Evolutionary conservation across 129 eudicot species (phyloP), one percentile per base, ranked within the genome.

Genomic region (Centella asiatica): DNA sequence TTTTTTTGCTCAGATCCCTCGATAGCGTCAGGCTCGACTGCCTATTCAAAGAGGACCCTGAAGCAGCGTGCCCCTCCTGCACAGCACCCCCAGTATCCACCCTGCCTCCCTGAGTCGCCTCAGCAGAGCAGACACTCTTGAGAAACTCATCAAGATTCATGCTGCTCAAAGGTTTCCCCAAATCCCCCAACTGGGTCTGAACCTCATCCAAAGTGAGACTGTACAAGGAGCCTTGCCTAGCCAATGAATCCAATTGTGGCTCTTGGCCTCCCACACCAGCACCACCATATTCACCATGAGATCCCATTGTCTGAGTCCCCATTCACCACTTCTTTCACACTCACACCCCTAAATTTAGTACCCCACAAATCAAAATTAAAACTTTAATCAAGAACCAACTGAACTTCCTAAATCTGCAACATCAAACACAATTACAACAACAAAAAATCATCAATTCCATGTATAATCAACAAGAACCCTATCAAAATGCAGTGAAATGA

Each of bases 91-190:
- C 81, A 26, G 60, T 64, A 56, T 72, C 74, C 33, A 57, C 70
- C 48, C 65, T 50, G 2, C 74, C 86, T 39, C 76, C 77, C 59
- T 80, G 87, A 80, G 66, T 69, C 29, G 70, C 69, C 75, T 87
- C 93, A 55, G 69, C 86, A 15, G 68, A 69, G 77, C 79, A 79
- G 24, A 84, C 80, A 62, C 72, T 81, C 74, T 81, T 88, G 23
- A 88, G 78, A 70, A 88, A 82, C 77, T 88, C 94, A 67, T 88
- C 94, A 51, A 88, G 85, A 75, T 88, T 88, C 96, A 88, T 88
- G 68, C 85, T 84, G 70, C 69, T 74, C 48, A 88, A 60, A 32
- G 96, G 96, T 44, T 88, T 84, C 64, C 96, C 89, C 63, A 79
- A 74, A 77, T 88, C 89, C 60, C 89, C 96, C 29, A 88, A 79